phyloP scores from a whole-genome alignment of 371 early-diverging fungal genomes.

The Mortierella sp. region DNA sequence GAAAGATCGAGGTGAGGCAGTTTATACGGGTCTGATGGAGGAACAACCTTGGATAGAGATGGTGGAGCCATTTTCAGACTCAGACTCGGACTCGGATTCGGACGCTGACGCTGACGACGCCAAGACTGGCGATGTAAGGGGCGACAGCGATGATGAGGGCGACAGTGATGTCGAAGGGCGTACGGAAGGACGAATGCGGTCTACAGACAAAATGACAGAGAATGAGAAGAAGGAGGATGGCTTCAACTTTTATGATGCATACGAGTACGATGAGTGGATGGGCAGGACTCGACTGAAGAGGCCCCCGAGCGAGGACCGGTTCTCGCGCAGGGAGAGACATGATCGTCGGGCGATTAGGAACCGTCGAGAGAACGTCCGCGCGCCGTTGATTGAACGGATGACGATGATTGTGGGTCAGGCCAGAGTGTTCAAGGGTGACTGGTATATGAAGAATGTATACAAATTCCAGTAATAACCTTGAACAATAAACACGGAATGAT shows the following conservation, averaged over 20 bases:
- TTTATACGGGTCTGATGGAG: not conserved
- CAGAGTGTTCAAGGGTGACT: slow-evolving; percentile 48
- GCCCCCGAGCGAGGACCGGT: slow-evolving; percentile 16
- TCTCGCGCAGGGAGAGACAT: slow-evolving; percentile 43
- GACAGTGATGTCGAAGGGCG: slow-evolving; percentile 4
- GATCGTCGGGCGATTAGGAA: slow-evolving; percentile 9
- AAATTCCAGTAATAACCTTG: slow-evolving; percentile 13
- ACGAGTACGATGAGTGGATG: slow-evolving; percentile 43
- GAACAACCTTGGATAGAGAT: slow-evolving; percentile 31
- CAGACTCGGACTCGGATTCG: not conserved
- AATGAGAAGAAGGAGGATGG: not conserved
- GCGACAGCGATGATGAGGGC: slow-evolving; percentile 5
- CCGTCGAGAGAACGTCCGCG: not conserved
- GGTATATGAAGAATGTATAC: slow-evolving; percentile 52
- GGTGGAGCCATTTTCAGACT: too few species aligned
- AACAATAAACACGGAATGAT: not conserved
- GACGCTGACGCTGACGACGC: slow-evolving; percentile 10
- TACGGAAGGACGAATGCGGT: too few species aligned
- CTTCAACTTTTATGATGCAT: slow-evolving; percentile 12
- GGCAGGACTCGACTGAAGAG: slow-evolving; percentile 20
- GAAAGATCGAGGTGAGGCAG: not conserved
- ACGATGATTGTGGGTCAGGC: slow-evolving; percentile 49
- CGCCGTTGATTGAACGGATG: slow-evolving; percentile 46
- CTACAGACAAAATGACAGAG: not conserved
- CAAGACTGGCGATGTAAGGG: not conserved